phyloP scores from a whole-genome alignment of 805 yeast species.

The Suhomyces faveliae region DNA sequence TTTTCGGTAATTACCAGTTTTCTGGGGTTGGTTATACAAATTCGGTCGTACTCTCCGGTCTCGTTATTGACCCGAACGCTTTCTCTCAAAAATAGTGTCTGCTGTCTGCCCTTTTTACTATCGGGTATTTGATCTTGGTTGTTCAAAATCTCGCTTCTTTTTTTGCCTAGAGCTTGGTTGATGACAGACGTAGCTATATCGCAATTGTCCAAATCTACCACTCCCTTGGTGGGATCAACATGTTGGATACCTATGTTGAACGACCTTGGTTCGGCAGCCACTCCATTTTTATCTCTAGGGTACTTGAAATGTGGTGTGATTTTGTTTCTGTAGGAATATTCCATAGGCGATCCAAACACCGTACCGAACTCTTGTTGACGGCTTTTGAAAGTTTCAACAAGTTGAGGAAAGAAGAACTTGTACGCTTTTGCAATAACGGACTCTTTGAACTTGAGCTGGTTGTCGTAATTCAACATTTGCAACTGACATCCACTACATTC shows the following conservation, averaged over 20 bases:
- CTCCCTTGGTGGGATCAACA: slow-evolving; percentile 18
- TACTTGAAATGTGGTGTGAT: slow-evolving; percentile 38
- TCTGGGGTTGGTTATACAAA: slow-evolving; percentile 25
- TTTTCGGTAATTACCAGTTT: slow-evolving; percentile 32
- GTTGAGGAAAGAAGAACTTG: slow-evolving; percentile 30
- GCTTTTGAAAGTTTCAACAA: slow-evolving; percentile 9
- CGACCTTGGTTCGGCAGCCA: neutral
- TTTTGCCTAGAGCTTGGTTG: slow-evolving; percentile 22
- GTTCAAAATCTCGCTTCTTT: slow-evolving; percentile 13
- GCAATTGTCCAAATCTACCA: slow-evolving; percentile 37
- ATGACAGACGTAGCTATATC: slow-evolving; percentile 34
- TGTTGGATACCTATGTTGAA: slow-evolving; percentile 33
- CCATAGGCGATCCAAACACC: slow-evolving; percentile 36
- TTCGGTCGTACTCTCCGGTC: slow-evolving; percentile 28
- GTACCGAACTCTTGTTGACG: slow-evolving; percentile 19
- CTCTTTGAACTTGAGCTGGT: slow-evolving; percentile 36
- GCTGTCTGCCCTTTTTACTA: slow-evolving; percentile 9
- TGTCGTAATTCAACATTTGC: slow-evolving; percentile 39
- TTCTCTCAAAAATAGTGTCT: slow-evolving; percentile 33
- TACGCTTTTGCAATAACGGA: slow-evolving; percentile 33
- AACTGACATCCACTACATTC: slow-evolving; percentile 43
- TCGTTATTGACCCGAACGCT: slow-evolving; percentile 26
- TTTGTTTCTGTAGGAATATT: slow-evolving; percentile 40
- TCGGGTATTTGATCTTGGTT: slow-evolving; percentile 8
- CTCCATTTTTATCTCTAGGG: slow-evolving; percentile 10